phyloP scores from a whole-genome alignment of 345 rosid species.

The Abelmoschus esculentus region DNA sequence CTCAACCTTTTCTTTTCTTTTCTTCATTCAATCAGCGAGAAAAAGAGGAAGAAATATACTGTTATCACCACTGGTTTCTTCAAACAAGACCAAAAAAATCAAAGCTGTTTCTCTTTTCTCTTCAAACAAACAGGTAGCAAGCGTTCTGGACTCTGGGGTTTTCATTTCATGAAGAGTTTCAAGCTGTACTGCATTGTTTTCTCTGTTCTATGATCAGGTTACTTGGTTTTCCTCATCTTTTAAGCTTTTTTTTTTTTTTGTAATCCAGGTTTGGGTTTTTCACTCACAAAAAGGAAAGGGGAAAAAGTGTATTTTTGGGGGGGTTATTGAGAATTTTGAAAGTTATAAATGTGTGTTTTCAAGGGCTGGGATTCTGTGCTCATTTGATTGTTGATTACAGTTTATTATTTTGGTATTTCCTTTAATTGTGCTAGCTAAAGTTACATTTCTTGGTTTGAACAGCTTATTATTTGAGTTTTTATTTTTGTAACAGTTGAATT shows the following conservation, averaged over 20 bases:
- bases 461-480: background rate
- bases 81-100: background rate
- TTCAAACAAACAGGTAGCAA: background rate
- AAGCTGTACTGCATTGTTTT: conserved; percentile 23
- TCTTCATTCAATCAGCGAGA: background rate
- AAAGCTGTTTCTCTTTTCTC: conserved; percentile 29
- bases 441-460: background rate
- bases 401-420: conserved; percentile 18
- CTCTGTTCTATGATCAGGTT: conserved; percentile 43
- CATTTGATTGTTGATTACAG: conserved; percentile 19
- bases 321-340: background rate
- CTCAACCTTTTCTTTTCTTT: background rate
- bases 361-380: background rate
- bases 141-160: conserved; percentile 1
- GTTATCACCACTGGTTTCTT: background rate
- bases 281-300: background rate
- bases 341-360: background rate
- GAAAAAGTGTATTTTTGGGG: background rate
- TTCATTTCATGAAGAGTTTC: conserved; percentile 13
- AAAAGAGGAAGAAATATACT: background rate
- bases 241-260: background rate
- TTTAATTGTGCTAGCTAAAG: background rate
- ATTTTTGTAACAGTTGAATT: conserved; percentile 17
- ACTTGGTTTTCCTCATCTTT: conserved; percentile 4
- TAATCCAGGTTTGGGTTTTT: background rate